phyloP scores from a whole-genome alignment of 768 basidiomycete species.

The Candolleomyces eurysporus region DNA sequence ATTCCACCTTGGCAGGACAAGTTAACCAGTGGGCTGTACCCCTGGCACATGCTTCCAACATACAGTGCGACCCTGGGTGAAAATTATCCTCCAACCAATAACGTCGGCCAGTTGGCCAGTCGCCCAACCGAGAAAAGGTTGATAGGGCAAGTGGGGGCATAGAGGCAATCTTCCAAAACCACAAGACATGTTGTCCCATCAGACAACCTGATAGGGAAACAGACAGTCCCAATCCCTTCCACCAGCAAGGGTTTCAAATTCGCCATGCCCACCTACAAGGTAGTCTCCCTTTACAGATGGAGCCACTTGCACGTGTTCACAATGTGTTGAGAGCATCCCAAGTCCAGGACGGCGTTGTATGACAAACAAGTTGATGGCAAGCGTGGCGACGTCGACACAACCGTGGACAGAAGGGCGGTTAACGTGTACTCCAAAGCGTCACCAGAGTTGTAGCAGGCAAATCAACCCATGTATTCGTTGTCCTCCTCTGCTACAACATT shows the following conservation, averaged over 20 bases:
- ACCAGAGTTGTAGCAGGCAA: too few species aligned
- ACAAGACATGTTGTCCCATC: conserved; percentile 6
- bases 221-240: conserved; percentile 13
- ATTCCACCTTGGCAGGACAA: neutral
- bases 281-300: conserved; percentile 9
- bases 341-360: conserved; percentile 17
- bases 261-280: conserved; percentile 13
- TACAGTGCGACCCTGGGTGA: neutral
- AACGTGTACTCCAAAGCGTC: neutral
- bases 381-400: too few species aligned
- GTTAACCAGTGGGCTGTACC: neutral
- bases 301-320: conserved; percentile 14
- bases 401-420: neutral
- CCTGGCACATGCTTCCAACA: neutral
- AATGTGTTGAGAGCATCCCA: conserved; percentile 21
- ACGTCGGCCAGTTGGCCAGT: conserved; percentile 14
- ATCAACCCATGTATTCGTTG: too few species aligned
- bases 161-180: conserved; percentile 19
- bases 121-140: conserved; percentile 22
- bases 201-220: neutral
- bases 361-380: neutral
- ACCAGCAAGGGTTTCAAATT: conserved; percentile 15
- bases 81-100: neutral
- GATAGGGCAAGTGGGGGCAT: conserved; percentile 20
- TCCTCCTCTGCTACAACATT: too few species aligned